Base-by-base conservation (phyloP, 2,329 filamentous ascomycete genomes). In the Talaromyces sp. region DNA sequence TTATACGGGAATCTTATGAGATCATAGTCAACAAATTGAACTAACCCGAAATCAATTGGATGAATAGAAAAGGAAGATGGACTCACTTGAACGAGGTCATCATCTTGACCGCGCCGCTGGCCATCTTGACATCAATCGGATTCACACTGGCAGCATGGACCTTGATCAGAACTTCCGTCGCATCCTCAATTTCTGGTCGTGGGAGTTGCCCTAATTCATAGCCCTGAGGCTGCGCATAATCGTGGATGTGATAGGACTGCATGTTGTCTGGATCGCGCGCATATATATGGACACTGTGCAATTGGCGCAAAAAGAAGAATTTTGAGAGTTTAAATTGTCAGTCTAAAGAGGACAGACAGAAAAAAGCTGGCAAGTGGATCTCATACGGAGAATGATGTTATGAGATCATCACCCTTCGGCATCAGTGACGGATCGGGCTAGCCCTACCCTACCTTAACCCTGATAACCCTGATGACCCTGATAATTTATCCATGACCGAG, bases 121-220 rank as follows among this genome's bases (percentile, higher is more conserved):
- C 80, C 59, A 77, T 76, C 60, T 78, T 78, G 2, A 82, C 76
- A 70, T 82, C 80, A 7, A 82, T 71, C 1, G 81, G 80, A 67
- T 83, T 83, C 49, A 82, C 72, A 53, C 75, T 76, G 1, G 78
- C 79, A 7, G 80, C 80, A 61, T 80, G 73, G 6, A 82, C 78
- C 49, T 68, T 67, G 54, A 73, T 72, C 3, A 72, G 38, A 13
- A 73, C 63, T 45, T 73, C 71, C 25, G 49, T 65, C 5, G 69
- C 65, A 43, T 64, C 29, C 17, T 68, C 65, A 36, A 72, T 65
- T 15, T 47, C 54, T 15, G 69, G 68, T 2, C 58, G 60, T 2
- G 69, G 64, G 15, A 71, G 63, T 63, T 67, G 43, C 25, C 65
- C 51, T 15, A 72, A 60, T 54, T 72, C 66, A 43, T 71, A 72